Evolutionary conservation across 2,329 filamentous ascomycete genomes (phyloP).

Genomic region (Dothidotthia symphoricarpi): DNA sequence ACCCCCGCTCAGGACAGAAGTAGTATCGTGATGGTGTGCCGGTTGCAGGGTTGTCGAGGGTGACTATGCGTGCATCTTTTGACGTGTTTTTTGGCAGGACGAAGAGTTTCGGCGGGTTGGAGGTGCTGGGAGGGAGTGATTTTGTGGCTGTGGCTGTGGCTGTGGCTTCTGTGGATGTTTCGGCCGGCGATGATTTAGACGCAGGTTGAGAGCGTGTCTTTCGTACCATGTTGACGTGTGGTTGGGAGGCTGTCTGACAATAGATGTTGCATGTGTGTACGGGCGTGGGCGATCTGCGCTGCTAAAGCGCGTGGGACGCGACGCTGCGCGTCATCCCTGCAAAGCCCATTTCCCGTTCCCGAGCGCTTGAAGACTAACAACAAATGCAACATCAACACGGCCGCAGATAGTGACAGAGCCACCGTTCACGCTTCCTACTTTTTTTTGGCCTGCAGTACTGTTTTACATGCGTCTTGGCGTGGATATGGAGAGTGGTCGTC

Average conservation of each 20-base stretch:
- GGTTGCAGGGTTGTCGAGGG: slow-evolving; percentile 56
- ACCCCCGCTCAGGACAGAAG: slow-evolving; percentile 58
- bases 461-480: slow-evolving; percentile 12
- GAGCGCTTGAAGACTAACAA: slow-evolving; percentile 24
- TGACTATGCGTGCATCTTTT: slow-evolving; percentile 54
- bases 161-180: slow-evolving; percentile 23
- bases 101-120: slow-evolving; percentile 54
- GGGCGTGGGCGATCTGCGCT: neutral
- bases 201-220: slow-evolving; percentile 38
- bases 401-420: neutral
- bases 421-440: too few relatives aligned
- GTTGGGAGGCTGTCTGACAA: neutral
- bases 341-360: slow-evolving; percentile 14
- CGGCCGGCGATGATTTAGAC: slow-evolving; percentile 12
- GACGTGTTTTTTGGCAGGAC: slow-evolving; percentile 57
- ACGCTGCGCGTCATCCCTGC: slow-evolving; percentile 30
- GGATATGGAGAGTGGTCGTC: slow-evolving; percentile 26
- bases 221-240: slow-evolving; percentile 26
- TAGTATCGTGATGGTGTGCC: slow-evolving; percentile 52
- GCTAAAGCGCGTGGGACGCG: slow-evolving; percentile 8
- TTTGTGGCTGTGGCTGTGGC: slow-evolving; percentile 20
- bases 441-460: too few relatives aligned
- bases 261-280: neutral
- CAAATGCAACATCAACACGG: slow-evolving; percentile 11
- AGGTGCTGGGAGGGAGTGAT: slow-evolving; percentile 37